Evolutionary conservation across 129 eudicot species (phyloP).

Genomic region (Scalesia atractyloides): DNA sequence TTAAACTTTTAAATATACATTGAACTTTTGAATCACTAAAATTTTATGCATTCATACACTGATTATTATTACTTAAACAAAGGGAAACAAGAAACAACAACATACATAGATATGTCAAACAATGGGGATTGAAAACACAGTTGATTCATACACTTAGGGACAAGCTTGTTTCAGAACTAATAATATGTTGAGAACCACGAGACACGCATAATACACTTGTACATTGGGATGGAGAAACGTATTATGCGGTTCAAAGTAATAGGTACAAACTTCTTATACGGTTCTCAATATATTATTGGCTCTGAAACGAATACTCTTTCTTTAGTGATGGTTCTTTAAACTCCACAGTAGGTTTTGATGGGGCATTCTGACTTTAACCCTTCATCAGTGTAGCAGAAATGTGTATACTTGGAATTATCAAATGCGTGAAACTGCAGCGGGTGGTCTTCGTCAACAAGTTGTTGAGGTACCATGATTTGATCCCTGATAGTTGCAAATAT

Average conservation of each 20-base stretch:
- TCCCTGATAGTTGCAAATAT: slow-evolving; percentile 45
- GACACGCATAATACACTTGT: too few relatives aligned
- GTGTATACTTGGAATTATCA: slow-evolving; percentile 45
- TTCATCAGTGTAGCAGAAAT: slow-evolving; percentile 34
- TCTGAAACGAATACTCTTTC: too few relatives aligned
- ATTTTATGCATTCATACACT: neutral
- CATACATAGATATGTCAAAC: neutral
- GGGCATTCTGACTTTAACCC: slow-evolving; percentile 36
- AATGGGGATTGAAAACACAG: too few relatives aligned
- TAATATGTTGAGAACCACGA: too few relatives aligned
- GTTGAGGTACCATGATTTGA: slow-evolving; percentile 30
- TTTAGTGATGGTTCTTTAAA: neutral
- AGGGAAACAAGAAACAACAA: slow-evolving; percentile 1
- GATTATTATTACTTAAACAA: neutral
- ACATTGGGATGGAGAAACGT: too few relatives aligned
- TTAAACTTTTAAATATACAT: too few relatives aligned
- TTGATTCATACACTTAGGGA: too few relatives aligned
- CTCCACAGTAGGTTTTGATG: slow-evolving; percentile 43
- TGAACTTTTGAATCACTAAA: too few relatives aligned
- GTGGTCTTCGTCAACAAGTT: slow-evolving; percentile 40
- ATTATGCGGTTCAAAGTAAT: too few relatives aligned
- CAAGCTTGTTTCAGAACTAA: too few relatives aligned
- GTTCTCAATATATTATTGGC: neutral
- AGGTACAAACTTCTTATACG: neutral
- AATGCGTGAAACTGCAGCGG: slow-evolving; percentile 42